These are phyloP conservation scores for Skeletonema marinoi DNA, from an alignment of 108 stramenopile genomes.

Conservation along the genomic window DNA sequence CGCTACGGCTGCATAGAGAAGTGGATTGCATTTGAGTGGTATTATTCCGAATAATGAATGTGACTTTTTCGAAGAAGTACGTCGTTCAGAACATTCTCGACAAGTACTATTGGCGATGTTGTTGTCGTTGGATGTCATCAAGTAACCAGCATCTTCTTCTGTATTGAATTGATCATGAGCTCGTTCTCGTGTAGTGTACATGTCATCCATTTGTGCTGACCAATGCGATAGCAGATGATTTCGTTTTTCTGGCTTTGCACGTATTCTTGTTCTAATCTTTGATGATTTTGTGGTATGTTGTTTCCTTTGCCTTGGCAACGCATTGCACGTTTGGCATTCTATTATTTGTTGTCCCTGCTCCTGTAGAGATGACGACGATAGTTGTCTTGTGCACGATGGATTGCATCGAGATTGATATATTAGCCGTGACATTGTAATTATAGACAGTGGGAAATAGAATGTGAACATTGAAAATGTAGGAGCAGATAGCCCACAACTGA, in stretches of 20 bases:
- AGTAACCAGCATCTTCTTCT: slow-evolving; percentile 8
- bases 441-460: slow-evolving; percentile 54
- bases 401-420: slow-evolving; percentile 4
- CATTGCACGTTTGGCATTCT: background rate
- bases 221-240: slow-evolving; percentile 11
- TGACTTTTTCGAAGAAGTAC: slow-evolving; percentile 2
- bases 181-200: background rate
- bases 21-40: slow-evolving; percentile 23
- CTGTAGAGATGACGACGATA: background rate
- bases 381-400: background rate
- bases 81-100: background rate
- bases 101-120: background rate
- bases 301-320: background rate
- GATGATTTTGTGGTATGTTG: background rate
- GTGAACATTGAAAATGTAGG: slow-evolving; percentile 66
- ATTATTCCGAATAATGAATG: slow-evolving; percentile 35
- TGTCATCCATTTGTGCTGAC: slow-evolving; percentile 15
- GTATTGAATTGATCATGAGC: slow-evolving; percentile 1
- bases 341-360: slow-evolving; percentile 1
- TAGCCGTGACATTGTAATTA: slow-evolving; percentile 21
- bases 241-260: slow-evolving; percentile 15
- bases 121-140: background rate
- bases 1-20: slow-evolving; percentile 41
- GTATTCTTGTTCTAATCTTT: background rate
- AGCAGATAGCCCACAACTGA: slow-evolving; percentile 62